Percentiles rank a stretch among this genome's conserved stretches.
These are phyloP conservation scores for Dendrobium chrysotoxum DNA, from an alignment of 106 monocot species.

Conservation along the genomic window DNA sequence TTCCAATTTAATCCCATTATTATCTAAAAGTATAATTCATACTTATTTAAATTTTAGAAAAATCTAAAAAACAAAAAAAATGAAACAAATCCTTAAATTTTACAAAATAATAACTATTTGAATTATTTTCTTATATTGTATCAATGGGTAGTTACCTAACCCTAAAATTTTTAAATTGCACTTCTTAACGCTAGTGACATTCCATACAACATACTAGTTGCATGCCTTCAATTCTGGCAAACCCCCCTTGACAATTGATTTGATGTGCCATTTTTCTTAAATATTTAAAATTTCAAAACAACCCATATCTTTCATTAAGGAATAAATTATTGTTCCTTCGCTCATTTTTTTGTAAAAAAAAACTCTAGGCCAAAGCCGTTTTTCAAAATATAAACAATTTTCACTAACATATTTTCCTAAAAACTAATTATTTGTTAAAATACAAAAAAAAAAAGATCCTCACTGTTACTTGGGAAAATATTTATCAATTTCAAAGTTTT, in stretches of 20 bases:
- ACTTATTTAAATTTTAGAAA: too few relatives aligned
- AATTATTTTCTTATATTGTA: too few relatives aligned
- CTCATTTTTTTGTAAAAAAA: neutral
- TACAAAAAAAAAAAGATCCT: neutral
- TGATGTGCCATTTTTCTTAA: neutral
- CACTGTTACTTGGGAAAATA: neutral
- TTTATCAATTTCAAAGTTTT: neutral
- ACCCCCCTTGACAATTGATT: too few relatives aligned
- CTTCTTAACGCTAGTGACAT: neutral
- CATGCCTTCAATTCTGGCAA: too few relatives aligned
- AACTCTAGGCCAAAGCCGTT: neutral
- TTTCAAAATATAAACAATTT: neutral
- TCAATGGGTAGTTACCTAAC: neutral
- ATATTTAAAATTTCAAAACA: neutral
- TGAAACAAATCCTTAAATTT: too few relatives aligned
- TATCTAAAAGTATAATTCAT: too few relatives aligned
- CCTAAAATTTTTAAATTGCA: neutral
- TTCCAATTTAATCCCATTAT: too few relatives aligned
- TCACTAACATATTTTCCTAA: neutral
- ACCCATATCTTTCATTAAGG: neutral
- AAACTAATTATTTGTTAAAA: neutral
- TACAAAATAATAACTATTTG: too few relatives aligned
- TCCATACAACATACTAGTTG: too few relatives aligned
- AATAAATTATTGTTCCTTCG: neutral
- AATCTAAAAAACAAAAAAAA: too few relatives aligned